Percentiles rank a stretch among this genome's conserved stretches.
Evolutionary conservation across 148 eudicot genomes (phyloP).

Genomic region (Cornus controversa): DNA sequence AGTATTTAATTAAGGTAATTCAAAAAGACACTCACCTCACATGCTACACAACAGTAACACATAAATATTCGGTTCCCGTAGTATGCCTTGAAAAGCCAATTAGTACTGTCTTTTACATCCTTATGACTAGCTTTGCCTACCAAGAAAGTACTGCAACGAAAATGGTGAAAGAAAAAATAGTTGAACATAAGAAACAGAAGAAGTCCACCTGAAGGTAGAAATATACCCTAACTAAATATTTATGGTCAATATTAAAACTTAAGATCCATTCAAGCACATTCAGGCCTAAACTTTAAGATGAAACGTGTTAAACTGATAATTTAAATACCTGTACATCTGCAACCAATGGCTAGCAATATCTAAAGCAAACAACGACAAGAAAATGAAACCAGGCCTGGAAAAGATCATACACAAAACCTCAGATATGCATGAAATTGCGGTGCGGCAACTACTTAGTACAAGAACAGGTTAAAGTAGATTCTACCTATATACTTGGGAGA

Average conservation of each 20-base stretch:
- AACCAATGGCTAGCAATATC: conserved; percentile 98
- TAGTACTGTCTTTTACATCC: conserved; percentile 92
- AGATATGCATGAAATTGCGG: conserved; percentile 1
- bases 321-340: conserved; percentile 92
- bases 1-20: neutral
- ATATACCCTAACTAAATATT: neutral
- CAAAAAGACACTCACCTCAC: conserved; percentile 59
- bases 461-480: neutral
- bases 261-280: neutral
- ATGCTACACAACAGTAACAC: conserved; percentile 92
- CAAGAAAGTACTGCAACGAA: conserved; percentile 81
- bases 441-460: neutral
- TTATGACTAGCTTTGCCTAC: conserved; percentile 87
- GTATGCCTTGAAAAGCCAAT: conserved; percentile 84
- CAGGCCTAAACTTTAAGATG: neutral
- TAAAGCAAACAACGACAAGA: conserved; percentile 85
- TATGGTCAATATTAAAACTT: neutral
- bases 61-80: conserved; percentile 85
- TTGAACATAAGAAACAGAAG: conserved; percentile 3
- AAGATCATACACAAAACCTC: conserved; percentile 17
- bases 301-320: neutral
- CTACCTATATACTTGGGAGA: conserved; percentile 92
- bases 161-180: neutral
- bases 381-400: conserved; percentile 79
- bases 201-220: neutral